These are phyloP conservation scores for Saksenaea vasiformis DNA, from an alignment of 371 early-diverging fungal species.

Conservation along the genomic window DNA sequence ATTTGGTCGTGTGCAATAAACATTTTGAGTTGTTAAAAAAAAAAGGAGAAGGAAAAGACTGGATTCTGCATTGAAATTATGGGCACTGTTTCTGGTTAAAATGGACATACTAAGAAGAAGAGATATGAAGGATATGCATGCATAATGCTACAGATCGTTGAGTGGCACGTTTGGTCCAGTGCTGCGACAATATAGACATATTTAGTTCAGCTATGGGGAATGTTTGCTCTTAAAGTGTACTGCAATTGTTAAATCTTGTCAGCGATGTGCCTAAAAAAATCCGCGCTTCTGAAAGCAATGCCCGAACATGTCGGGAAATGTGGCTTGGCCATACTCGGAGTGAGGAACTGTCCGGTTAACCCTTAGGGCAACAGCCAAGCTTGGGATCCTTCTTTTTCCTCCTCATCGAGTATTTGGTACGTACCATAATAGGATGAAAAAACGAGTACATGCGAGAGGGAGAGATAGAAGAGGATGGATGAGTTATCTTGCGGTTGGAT, in stretches of 20 bases:
- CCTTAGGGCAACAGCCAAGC: not conserved
- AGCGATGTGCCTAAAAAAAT: too few species aligned
- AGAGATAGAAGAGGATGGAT: not conserved
- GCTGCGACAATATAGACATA: too few species aligned
- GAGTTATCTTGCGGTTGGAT: not conserved
- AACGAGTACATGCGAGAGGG: not conserved
- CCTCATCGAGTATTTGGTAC: not conserved
- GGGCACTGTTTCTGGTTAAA: not conserved
- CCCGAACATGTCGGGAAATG: not conserved
- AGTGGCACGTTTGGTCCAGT: too few species aligned
- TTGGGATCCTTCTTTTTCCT: not conserved
- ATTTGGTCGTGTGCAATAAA: not conserved
- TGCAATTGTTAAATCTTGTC: too few species aligned
- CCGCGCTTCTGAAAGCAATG: too few species aligned
- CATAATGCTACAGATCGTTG: too few species aligned
- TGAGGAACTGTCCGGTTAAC: not conserved
- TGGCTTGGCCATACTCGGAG: not conserved
- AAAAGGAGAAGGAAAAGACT: not conserved
- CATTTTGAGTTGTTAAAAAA: slow-evolving; percentile 9
- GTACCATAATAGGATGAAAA: not conserved
- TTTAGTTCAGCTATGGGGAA: too few species aligned
- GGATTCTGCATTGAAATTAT: not conserved
- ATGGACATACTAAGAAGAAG: not conserved
- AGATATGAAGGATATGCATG: too few species aligned
- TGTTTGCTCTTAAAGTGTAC: too few species aligned